Percentiles rank a stretch among this genome's conserved stretches.
phyloP scores from a whole-genome alignment of 352 stramenopile genomes.

The Phytopythium montanum region DNA sequence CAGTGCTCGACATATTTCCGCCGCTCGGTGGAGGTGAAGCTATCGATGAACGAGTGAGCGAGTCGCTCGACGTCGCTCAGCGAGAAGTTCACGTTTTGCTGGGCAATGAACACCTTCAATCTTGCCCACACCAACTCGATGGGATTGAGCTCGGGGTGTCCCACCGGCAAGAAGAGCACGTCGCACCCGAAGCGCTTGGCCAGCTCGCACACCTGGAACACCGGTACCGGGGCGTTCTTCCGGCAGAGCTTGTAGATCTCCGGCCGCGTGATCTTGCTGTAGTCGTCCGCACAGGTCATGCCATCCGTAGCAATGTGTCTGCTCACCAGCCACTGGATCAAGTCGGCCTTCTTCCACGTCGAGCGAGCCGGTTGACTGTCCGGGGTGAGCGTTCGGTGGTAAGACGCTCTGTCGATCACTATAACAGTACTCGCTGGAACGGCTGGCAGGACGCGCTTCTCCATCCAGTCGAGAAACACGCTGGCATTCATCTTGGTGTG shows the following conservation, averaged over 20 bases:
- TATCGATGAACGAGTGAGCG: neutral
- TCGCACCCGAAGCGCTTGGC: slow-evolving; percentile 9
- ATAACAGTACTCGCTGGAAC: slow-evolving; percentile 12
- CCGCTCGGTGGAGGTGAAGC: neutral
- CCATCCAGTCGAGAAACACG: slow-evolving; percentile 26
- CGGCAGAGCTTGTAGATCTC: slow-evolving; percentile 9
- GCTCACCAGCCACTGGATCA: slow-evolving; percentile 10
- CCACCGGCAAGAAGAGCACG: slow-evolving; percentile 11
- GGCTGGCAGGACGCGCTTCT: slow-evolving; percentile 8
- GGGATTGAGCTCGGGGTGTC: slow-evolving; percentile 17
- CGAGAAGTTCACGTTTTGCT: neutral
- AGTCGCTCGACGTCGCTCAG: neutral
- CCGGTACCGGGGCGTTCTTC: slow-evolving; percentile 7
- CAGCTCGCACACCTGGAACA: neutral
- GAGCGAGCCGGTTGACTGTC: slow-evolving; percentile 10
- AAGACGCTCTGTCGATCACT: slow-evolving; percentile 19
- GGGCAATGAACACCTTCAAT: neutral
- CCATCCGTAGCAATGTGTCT: neutral
- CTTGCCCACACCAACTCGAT: slow-evolving; percentile 13
- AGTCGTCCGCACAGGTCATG: neutral
- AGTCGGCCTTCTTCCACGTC: slow-evolving; percentile 8
- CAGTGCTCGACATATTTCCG: neutral
- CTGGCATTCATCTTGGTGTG: too few relatives aligned
- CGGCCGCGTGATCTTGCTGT: slow-evolving; percentile 1
- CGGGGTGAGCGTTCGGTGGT: slow-evolving; percentile 15